phyloP scores from a whole-genome alignment of 805 yeast genomes.

The Lachancea kluyveri region DNA sequence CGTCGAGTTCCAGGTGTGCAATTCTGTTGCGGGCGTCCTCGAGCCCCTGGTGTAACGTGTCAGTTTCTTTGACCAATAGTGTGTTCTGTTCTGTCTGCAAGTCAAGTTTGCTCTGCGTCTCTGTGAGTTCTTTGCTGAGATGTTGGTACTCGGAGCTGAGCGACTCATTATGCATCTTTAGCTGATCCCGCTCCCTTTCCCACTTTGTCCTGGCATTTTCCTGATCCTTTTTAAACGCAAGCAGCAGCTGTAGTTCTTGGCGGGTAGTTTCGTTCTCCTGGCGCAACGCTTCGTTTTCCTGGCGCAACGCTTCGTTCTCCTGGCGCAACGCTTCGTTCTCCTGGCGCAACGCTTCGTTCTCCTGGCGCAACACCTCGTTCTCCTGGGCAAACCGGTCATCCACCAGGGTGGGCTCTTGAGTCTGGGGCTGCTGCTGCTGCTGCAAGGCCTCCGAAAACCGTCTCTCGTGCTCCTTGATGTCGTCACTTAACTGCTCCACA shows the following conservation, averaged over 20 bases:
- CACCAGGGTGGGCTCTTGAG: too few relatives aligned
- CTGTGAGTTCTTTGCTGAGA: slow-evolving; percentile 23
- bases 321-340: slow-evolving; percentile 3
- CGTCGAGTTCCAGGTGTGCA: slow-evolving; percentile 13
- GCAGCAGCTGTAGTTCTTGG: slow-evolving; percentile 11
- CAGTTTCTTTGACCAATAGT: slow-evolving; percentile 18
- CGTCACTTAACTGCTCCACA: slow-evolving; percentile 28
- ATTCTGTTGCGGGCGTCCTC: slow-evolving; percentile 21
- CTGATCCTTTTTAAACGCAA: slow-evolving; percentile 10
- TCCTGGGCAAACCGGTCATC: too few relatives aligned
- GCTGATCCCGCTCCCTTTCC: slow-evolving; percentile 25
- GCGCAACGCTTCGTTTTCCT: slow-evolving; percentile 5
- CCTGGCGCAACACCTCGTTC: too few relatives aligned
- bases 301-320: slow-evolving; percentile 5
- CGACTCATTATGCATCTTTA: slow-evolving; percentile 24
- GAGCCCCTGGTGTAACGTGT: slow-evolving; percentile 28
- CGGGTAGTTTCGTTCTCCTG: slow-evolving; percentile 5
- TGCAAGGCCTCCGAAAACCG: slow-evolving; percentile 10
- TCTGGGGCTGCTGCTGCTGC: too few relatives aligned
- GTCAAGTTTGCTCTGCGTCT: slow-evolving; percentile 21
- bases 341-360: slow-evolving; percentile 1
- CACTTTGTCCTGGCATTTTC: slow-evolving; percentile 16
- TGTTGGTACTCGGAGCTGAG: slow-evolving; percentile 23
- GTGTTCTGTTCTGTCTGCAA: slow-evolving; percentile 23
- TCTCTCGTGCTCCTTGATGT: slow-evolving; percentile 27